Evolutionary conservation across 257 asterid species (phyloP).

Genomic region (Striga asiatica): DNA sequence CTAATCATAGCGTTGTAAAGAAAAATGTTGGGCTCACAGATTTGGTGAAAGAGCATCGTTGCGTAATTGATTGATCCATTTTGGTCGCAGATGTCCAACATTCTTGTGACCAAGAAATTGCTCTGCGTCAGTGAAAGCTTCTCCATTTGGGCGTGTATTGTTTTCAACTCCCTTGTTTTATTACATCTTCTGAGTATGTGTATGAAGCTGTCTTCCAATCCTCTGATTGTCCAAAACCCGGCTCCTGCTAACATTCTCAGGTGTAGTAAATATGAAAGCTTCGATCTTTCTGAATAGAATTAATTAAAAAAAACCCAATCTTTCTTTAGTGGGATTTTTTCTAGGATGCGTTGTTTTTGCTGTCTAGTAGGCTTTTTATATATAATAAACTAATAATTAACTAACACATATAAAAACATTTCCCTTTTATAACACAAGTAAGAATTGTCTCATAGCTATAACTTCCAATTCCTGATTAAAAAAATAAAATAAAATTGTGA

Average conservation of each 20-base stretch:
- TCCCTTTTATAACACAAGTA: too few species aligned
- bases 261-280: too few species aligned
- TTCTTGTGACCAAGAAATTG: constrained; percentile 68
- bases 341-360: too few species aligned
- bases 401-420: too few species aligned
- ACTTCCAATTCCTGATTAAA: neutral
- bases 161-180: constrained; percentile 27
- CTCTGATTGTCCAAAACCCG: constrained; percentile 32
- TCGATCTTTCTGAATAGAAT: too few species aligned
- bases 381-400: too few species aligned
- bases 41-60: constrained; percentile 36
- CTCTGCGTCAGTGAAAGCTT: constrained; percentile 47
- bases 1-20: constrained; percentile 50
- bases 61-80: constrained; percentile 47
- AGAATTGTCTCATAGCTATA: too few species aligned
- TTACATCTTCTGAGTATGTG: constrained; percentile 41
- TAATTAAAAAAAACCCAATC: too few species aligned
- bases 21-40: constrained; percentile 43
- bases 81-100: constrained; percentile 62
- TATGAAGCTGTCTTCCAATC: constrained; percentile 48
- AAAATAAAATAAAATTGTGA: neutral
- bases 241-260: constrained; percentile 31
- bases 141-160: constrained; percentile 59
- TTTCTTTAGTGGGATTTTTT: too few species aligned
- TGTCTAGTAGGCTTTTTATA: too few species aligned